Conservation (phyloP, 495 filamentous ascomycete genomes). For the Penicillium macrosclerotiorum region DNA sequence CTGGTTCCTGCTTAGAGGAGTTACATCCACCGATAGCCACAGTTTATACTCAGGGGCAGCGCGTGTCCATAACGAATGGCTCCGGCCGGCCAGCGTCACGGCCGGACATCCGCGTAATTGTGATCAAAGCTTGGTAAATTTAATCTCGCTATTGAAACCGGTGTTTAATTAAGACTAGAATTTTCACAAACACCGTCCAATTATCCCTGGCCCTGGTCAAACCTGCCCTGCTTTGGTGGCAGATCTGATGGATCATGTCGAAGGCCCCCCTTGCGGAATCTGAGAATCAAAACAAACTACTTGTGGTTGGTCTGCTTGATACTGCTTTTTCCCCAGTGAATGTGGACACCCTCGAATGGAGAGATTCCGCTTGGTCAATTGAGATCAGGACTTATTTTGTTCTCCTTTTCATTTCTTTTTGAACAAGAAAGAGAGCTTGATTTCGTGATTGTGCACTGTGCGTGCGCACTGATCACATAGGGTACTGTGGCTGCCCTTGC, state of each 20-base stretch:
- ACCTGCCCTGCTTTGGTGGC: not conserved
- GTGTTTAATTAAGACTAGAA: not conserved
- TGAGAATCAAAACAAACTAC: constrained; percentile 16
- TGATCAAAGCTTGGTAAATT: not conserved
- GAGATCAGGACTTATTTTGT: too few relatives aligned
- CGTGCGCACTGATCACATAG: constrained; percentile 28
- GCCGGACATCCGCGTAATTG: not conserved
- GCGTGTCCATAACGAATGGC: not conserved
- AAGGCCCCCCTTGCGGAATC: constrained; percentile 18
- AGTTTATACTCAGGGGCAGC: constrained; percentile 1
- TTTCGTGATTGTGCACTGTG: constrained; percentile 10
- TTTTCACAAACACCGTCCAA: constrained; percentile 2
- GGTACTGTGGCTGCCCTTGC: constrained; percentile 24
- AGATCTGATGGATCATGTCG: constrained; percentile 17
- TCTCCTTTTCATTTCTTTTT: not conserved
- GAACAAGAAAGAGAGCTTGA: not conserved
- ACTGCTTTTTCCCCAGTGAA: not conserved
- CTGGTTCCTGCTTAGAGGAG: too few relatives aligned
- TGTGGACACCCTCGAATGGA: not conserved
- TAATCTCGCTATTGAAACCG: constrained; percentile 2
- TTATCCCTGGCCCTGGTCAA: constrained; percentile 1
- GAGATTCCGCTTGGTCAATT: not conserved
- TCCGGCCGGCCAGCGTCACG: not conserved
- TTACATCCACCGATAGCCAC: not conserved
- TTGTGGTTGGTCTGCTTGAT: not conserved